Conservation (phyloP, 176 grass and related monocot genomes). For the Sorghum bicolor region DNA sequence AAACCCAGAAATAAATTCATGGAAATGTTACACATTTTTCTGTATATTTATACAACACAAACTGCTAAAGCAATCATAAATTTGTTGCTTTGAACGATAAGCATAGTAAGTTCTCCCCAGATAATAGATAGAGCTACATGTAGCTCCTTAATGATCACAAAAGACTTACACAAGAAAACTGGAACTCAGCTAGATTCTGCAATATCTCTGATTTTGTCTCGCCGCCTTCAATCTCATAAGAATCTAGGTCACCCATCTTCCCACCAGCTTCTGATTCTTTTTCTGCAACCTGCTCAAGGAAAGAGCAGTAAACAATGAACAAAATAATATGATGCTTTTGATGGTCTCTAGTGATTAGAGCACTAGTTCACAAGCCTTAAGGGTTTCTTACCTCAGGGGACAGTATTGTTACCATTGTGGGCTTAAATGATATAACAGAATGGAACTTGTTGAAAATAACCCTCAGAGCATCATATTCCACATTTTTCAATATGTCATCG, state of each 20-base stretch:
- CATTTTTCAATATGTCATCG: slow-evolving; percentile 96
- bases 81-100: neutral
- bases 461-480: slow-evolving; percentile 84
- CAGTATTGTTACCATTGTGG: slow-evolving; percentile 74
- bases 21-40: neutral
- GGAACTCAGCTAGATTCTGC: slow-evolving; percentile 89
- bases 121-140: neutral
- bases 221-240: slow-evolving; percentile 93
- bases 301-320: neutral
- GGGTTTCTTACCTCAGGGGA: slow-evolving; percentile 72
- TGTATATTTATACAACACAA: slow-evolving; percentile 1
- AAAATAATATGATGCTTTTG: neutral
- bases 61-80: neutral
- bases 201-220: slow-evolving; percentile 98
- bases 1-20: slow-evolving; percentile 45
- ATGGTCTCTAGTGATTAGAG: neutral
- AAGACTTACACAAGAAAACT: slow-evolving; percentile 90
- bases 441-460: slow-evolving; percentile 93
- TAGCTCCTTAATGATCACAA: neutral
- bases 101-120: neutral
- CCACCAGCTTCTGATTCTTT: slow-evolving; percentile 84
- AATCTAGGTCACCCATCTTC: slow-evolving; percentile 69
- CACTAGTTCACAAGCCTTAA: neutral
- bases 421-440: slow-evolving; percentile 84
- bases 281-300: slow-evolving; percentile 51